These are phyloP conservation scores for Ophiosphaerella herpotricha DNA, from an alignment of 2,329 filamentous ascomycete genomes.

Conservation along the genomic window DNA sequence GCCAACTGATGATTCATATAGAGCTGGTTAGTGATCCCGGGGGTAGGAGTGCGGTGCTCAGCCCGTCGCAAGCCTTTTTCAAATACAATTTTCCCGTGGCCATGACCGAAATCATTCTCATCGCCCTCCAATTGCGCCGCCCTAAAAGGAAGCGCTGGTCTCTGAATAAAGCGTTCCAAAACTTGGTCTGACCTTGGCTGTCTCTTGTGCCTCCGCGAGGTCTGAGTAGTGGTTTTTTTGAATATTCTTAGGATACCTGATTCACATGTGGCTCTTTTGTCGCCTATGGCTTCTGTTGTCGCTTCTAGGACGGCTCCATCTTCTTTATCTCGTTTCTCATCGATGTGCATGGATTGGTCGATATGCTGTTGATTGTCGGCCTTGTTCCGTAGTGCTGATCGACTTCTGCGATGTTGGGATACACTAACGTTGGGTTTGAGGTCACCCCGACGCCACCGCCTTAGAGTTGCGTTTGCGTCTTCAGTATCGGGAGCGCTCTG, in stretches of 20 bases:
- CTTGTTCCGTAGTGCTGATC: slow-evolving; percentile 21
- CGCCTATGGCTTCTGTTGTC: slow-evolving; percentile 2
- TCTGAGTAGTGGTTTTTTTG: slow-evolving; percentile 6
- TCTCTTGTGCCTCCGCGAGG: slow-evolving; percentile 2
- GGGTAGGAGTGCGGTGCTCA: slow-evolving; percentile 30
- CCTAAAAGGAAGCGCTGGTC: slow-evolving; percentile 25
- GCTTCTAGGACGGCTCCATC: background rate
- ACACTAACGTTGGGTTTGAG: slow-evolving; percentile 23
- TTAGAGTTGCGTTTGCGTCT: slow-evolving; percentile 57
- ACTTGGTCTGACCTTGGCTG: background rate
- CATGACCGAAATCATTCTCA: slow-evolving; percentile 43
- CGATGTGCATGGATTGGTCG: background rate
- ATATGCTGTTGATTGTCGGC: slow-evolving; percentile 24
- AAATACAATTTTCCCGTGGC: slow-evolving; percentile 47
- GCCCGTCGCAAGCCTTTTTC: slow-evolving; percentile 34
- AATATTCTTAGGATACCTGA: slow-evolving; percentile 15
- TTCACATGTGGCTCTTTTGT: background rate
- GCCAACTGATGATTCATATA: slow-evolving; percentile 35
- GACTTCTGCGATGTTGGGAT: background rate
- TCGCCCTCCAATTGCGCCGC: slow-evolving; percentile 51
- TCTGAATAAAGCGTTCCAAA: background rate
- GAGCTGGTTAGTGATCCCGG: slow-evolving; percentile 5
- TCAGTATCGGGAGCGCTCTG: slow-evolving; percentile 58
- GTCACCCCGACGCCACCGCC: slow-evolving; percentile 57
- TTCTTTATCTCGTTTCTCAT: background rate